Base-by-base conservation (phyloP, 495 filamentous ascomycete species). In the Aspergillus olivimuriae region DNA sequence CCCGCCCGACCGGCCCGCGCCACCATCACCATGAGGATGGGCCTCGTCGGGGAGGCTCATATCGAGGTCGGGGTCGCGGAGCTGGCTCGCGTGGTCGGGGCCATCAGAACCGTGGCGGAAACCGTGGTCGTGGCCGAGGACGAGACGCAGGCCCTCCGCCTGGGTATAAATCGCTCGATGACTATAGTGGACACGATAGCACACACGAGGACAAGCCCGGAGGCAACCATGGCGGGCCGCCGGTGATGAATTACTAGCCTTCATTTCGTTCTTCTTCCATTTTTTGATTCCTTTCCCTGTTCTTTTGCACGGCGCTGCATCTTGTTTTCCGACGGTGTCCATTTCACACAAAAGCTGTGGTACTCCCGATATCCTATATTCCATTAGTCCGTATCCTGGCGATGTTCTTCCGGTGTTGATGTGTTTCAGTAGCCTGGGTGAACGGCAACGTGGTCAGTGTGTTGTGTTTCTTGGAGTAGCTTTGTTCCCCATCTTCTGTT, bases 1-100 rank as follows among this genome's bases (percentile, higher is more conserved):
- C n/a, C n/a, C n/a, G n/a, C n/a, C n/a, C n/a, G n/a, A n/a, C n/a
- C n/a, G n/a, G n/a, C n/a, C n/a, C n/a, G n/a, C 57, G 55, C 23
- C 56, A 56, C 32, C 46, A 57, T 39, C 47, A 57, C 31, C 58
- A 60, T 36, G 58, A 66, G 32, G 62, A 69, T 30, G 56, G 48
- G 26, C 43, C 51, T 48, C 65, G 68, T 17, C 62, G 70, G 12
- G 66, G 69, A 18, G 57, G 64, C 26, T 51, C 54, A 35, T 64
- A 69, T 46, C 69, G 73, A 19, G 71, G 73, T 35, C 68, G 78
- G 40, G 69, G 73, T 22, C 66, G 72, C 43, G 62, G 62, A 3
- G 61, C 50, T 18, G 66, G 63, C n/a, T 16, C 48, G 11, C 61
- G 72, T 7, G 69, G 68, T 4, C 56, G 73, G 19, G 69, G 73